Percentiles rank a stretch among this genome's conserved stretches.
Evolutionary conservation across 2,329 filamentous ascomycete species (phyloP).

Genomic region (Didymella exigua): DNA sequence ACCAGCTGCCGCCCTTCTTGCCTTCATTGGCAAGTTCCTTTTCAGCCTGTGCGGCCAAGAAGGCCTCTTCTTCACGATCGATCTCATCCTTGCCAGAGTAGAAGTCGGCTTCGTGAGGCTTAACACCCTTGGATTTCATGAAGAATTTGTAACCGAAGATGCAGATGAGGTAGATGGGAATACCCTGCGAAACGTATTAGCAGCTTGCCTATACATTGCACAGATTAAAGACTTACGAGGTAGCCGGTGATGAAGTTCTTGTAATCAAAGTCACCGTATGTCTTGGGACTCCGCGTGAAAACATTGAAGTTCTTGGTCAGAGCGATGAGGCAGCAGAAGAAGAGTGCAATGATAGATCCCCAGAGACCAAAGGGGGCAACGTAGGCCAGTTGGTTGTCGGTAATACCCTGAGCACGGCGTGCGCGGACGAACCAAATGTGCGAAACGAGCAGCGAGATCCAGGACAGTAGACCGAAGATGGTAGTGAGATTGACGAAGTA

Average conservation of each 20-base stretch:
- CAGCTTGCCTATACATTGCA: no score
- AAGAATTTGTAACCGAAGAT: slow-evolving; percentile 62
- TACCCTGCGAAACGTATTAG: slow-evolving; percentile 55
- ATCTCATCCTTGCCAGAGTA: slow-evolving; percentile 75
- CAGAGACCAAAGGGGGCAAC: slow-evolving; percentile 72
- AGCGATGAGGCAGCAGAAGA: slow-evolving; percentile 73
- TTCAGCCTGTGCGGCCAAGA: slow-evolving; percentile 62
- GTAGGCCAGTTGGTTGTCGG: slow-evolving; percentile 57
- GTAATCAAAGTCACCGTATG: slow-evolving; percentile 67
- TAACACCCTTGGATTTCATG: slow-evolving; percentile 49
- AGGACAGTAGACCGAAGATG: slow-evolving; percentile 52
- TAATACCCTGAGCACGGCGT: slow-evolving; percentile 53
- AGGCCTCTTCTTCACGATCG: slow-evolving; percentile 74
- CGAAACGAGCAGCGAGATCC: slow-evolving; percentile 57
- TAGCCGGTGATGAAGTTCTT: slow-evolving; percentile 80
- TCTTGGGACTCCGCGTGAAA: slow-evolving; percentile 59
- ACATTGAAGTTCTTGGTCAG: slow-evolving; percentile 83
- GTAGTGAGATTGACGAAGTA: slow-evolving; percentile 57
- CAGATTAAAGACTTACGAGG: slow-evolving; percentile 27
- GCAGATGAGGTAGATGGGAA: slow-evolving; percentile 72
- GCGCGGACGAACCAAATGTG: slow-evolving; percentile 58
- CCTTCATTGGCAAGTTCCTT: slow-evolving; percentile 41
- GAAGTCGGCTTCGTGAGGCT: slow-evolving; percentile 68
- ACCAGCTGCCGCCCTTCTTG: slow-evolving; percentile 52
- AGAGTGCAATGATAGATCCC: slow-evolving; percentile 71